Evolutionary conservation across 2,329 filamentous ascomycete genomes (phyloP).

Genomic region (Exophiala aquamarina): DNA sequence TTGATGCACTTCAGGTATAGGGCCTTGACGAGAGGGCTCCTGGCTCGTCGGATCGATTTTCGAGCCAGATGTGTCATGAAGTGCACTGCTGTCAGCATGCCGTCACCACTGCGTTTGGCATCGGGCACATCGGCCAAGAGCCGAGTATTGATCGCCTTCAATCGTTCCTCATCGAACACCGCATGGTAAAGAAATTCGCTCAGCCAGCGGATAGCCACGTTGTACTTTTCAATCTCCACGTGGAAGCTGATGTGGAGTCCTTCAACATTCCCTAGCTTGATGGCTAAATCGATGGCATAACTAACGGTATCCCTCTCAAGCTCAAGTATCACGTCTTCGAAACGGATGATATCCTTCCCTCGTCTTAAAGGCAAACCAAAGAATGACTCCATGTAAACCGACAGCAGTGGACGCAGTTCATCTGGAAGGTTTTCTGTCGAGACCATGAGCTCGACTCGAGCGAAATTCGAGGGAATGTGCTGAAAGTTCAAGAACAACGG

Average conservation of each 20-base stretch:
- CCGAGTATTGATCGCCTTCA: conserved; percentile 68
- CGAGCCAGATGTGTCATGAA: conserved; percentile 78
- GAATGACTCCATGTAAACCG: conserved; percentile 86
- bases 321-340: conserved; percentile 88
- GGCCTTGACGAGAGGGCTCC: conserved; percentile 79
- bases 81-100: conserved; percentile 63
- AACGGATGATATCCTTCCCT: conserved; percentile 74
- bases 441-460: conserved; percentile 77
- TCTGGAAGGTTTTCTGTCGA: conserved; percentile 75
- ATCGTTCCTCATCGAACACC: conserved; percentile 74
- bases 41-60: conserved; percentile 73
- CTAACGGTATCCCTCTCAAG: conserved; percentile 88
- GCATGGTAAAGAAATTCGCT: conserved; percentile 84
- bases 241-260: conserved; percentile 79
- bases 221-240: conserved; percentile 85
- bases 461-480: conserved; percentile 89
- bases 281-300: conserved; percentile 71
- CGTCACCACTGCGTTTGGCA: conserved; percentile 76
- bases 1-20: conserved; percentile 84
- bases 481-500: conserved; percentile 96
- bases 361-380: conserved; percentile 86
- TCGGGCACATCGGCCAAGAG: conserved; percentile 90
- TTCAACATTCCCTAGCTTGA: conserved; percentile 73
- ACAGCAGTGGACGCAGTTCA: conserved; percentile 79
- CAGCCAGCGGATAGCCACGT: conserved; percentile 78